phyloP scores from a whole-genome alignment of 352 stramenopile genomes.

The Blastocystis sp. region DNA sequence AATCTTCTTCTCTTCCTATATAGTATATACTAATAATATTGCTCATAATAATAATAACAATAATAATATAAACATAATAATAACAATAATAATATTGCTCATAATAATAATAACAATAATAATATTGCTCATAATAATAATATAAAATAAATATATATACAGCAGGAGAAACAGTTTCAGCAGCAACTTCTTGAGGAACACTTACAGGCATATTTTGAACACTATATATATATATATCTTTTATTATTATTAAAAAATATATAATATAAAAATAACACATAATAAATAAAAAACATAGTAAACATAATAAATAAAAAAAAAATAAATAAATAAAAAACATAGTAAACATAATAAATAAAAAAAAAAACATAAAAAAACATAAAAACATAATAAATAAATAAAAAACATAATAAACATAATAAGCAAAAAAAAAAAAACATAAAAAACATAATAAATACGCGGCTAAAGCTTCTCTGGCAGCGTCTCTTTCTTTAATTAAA shows the following conservation, averaged over 20 bases:
- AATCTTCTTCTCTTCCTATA: constrained; percentile 29
- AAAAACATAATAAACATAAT: background rate
- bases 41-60: too few relatives aligned
- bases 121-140: too few relatives aligned
- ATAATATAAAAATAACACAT: too few relatives aligned
- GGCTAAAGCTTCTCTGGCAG: constrained; percentile 45
- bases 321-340: background rate
- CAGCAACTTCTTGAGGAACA: background rate
- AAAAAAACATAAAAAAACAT: background rate
- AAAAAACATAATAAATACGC: constrained; percentile 38
- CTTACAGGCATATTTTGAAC: constrained; percentile 8
- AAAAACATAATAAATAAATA: background rate
- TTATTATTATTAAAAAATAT: too few relatives aligned
- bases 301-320: background rate
- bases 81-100: too few relatives aligned
- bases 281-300: background rate
- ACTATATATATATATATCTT: constrained; percentile 6
- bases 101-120: too few relatives aligned
- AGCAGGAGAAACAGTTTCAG: background rate
- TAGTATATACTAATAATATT: background rate
- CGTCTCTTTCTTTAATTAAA: constrained; percentile 58
- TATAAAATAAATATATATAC: background rate
- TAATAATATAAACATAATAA: too few relatives aligned
- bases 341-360: constrained; percentile 12
- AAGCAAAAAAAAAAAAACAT: background rate